Base-by-base conservation (phyloP, 2,329 filamentous ascomycete genomes). In the Ceratocystis ficicola region DNA sequence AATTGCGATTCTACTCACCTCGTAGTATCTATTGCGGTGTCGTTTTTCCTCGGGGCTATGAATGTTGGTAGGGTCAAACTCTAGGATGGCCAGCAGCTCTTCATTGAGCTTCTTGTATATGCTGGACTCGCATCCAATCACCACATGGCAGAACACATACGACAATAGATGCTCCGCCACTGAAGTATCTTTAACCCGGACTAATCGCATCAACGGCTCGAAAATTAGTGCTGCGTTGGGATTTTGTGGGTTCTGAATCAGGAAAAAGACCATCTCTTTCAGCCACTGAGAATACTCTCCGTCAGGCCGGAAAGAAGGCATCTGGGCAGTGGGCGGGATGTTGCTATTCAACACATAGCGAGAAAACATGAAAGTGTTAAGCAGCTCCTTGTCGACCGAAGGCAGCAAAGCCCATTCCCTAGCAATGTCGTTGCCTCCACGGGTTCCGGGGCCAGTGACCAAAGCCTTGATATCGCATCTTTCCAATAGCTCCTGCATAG, bases 131-230 rank as follows among this genome's bases (percentile, higher is more conserved):
- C 66, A 65, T 8, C 88, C 88, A 10, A 95, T 80, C 22, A 96
- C 83, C 36, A 93, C 83, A 72, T 96, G 95, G 44, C 96, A 75
- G 2, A 89, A 86, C 17, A 92, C 81, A 73, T 94, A 97, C 0
- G 94, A 95, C 17, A 99, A 80, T 41, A 99, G 78, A 71, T 96
- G 97, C 55, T 88, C 88, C 0, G 92, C 85, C 41, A 96, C 92
- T 0, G 88, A 87, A 10, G 94, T 79, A 72, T 97, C 92, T 72
- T 94, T 90, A 41, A 90, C 87, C 67, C 87, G 85, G 68, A 97
- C 89, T 22, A 95, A 86, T 52, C 91, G 86, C 64, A 87, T 86
- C 48, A 96, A 79, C 22, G 93, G 86, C 52, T 87, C 84, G 71
- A 96, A 97, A 12, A 97, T 82, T 69, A 89, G 82, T 64, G 84